Conservation (phyloP, 73 alveolate genomes). For the Tetrahymena borealis region DNA sequence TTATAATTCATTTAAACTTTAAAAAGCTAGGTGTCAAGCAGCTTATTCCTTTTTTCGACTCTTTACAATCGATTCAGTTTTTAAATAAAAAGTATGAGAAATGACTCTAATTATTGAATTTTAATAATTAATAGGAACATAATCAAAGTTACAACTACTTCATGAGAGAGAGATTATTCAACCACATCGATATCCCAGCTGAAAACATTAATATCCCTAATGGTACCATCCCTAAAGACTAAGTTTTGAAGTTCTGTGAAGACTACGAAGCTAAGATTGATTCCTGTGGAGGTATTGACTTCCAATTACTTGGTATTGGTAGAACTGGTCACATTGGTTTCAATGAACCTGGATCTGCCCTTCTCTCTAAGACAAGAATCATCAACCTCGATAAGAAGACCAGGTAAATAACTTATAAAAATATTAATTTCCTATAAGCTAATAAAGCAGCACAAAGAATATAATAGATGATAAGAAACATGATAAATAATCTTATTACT, state of each 20-base stretch:
- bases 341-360: conserved; percentile 80
- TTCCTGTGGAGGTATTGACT: conserved; percentile 61
- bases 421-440: not conserved
- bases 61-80: too few species aligned
- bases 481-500: too few species aligned
- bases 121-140: conserved; percentile 17
- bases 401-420: not conserved
- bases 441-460: too few species aligned
- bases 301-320: conserved; percentile 72
- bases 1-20: conserved; percentile 1
- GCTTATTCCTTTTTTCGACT: too few species aligned
- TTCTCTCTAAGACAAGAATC: conserved; percentile 57
- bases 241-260: conserved; percentile 43
- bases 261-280: conserved; percentile 50
- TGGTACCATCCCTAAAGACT: conserved; percentile 53
- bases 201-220: conserved; percentile 59
- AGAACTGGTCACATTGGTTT: conserved; percentile 84
- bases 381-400: conserved; percentile 62
- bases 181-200: conserved; percentile 52
- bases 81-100: conserved; percentile 40
- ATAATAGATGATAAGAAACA: too few species aligned
- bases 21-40: too few species aligned
- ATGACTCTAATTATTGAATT: conserved; percentile 27
- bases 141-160: conserved; percentile 27
- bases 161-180: conserved; percentile 36